Evolutionary conservation across 169 alveolate genomes (phyloP).

Genomic region (Plasmodium vivax): DNA sequence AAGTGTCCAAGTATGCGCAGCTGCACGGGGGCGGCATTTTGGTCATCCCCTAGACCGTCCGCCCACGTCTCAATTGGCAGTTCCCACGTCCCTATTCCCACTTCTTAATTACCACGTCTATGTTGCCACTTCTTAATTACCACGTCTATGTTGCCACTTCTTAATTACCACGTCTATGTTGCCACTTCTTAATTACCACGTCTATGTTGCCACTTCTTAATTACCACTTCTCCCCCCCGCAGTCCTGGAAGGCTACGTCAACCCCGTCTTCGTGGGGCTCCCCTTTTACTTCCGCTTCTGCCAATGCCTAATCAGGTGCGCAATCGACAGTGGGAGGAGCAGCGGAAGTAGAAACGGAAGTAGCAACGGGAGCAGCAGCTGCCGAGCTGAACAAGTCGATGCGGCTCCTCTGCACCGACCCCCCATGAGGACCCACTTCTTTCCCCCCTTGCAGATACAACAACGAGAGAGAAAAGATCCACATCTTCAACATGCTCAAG

Average conservation of each 20-base stretch:
- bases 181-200: too few relatives aligned
- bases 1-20: conserved; percentile 57
- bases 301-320: conserved; percentile 87
- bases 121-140: too few relatives aligned
- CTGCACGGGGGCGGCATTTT: background rate
- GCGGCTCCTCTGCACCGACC: background rate
- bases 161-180: too few relatives aligned
- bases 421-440: conserved; percentile 14
- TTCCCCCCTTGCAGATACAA: conserved; percentile 73
- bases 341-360: conserved; percentile 1
- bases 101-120: too few relatives aligned
- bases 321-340: conserved; percentile 1
- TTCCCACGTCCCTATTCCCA: too few relatives aligned
- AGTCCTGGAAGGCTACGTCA: conserved; percentile 80
- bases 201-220: too few relatives aligned
- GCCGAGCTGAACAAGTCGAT: background rate
- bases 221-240: background rate
- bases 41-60: background rate
- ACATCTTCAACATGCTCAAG: conserved; percentile 40
- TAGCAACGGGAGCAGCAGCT: background rate
- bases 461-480: conserved; percentile 64
- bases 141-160: too few relatives aligned
- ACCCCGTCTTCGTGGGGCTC: conserved; percentile 84
- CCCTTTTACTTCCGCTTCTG: conserved; percentile 88
- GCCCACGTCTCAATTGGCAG: background rate